These are phyloP conservation scores for Taxillus chinensis DNA, from an alignment of 164 flowering plant genomes.

Conservation along the genomic window DNA sequence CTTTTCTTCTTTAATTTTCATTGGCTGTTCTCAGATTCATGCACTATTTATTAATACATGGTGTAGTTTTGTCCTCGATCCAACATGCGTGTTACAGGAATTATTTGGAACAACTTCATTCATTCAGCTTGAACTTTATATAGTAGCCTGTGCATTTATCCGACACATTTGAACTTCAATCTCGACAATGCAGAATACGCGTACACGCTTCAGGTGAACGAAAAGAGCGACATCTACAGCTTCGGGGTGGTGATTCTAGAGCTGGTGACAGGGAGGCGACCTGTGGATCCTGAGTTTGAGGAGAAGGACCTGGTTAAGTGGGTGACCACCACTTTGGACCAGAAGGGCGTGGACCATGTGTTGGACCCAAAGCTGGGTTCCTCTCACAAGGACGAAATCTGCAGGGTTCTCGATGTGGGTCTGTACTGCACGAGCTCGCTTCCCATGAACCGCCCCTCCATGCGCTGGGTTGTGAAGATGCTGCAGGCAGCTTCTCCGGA, in stretches of 20 bases:
- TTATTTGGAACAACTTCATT: too few species aligned
- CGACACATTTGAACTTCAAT: background rate
- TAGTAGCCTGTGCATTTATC: too few species aligned
- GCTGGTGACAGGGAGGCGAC: slow-evolving; percentile 35
- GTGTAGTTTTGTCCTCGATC: too few species aligned
- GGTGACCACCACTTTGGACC: slow-evolving; percentile 23
- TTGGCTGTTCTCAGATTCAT: too few species aligned
- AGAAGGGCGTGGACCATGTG: slow-evolving; percentile 21
- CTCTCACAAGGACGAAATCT: slow-evolving; percentile 22
- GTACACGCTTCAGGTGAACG: slow-evolving; percentile 40
- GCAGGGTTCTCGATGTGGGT: slow-evolving; percentile 26
- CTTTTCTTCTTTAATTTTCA: too few species aligned
- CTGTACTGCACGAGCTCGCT: slow-evolving; percentile 34
- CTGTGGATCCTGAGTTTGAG: slow-evolving; percentile 33
- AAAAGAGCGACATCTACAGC: slow-evolving; percentile 49
- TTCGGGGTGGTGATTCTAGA: slow-evolving; percentile 46
- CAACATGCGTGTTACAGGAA: too few species aligned
- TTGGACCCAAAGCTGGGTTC: slow-evolving; percentile 30
- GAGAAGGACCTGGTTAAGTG: slow-evolving; percentile 45
- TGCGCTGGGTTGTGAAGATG: slow-evolving; percentile 41
- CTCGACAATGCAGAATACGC: slow-evolving; percentile 33
- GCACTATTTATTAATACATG: too few species aligned
- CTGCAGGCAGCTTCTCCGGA: slow-evolving; percentile 28
- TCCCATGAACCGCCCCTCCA: slow-evolving; percentile 45
- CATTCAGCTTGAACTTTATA: too few species aligned